Evolutionary conservation across 139 green algal species (phyloP).

Genomic region (Micractinium conductrix): DNA sequence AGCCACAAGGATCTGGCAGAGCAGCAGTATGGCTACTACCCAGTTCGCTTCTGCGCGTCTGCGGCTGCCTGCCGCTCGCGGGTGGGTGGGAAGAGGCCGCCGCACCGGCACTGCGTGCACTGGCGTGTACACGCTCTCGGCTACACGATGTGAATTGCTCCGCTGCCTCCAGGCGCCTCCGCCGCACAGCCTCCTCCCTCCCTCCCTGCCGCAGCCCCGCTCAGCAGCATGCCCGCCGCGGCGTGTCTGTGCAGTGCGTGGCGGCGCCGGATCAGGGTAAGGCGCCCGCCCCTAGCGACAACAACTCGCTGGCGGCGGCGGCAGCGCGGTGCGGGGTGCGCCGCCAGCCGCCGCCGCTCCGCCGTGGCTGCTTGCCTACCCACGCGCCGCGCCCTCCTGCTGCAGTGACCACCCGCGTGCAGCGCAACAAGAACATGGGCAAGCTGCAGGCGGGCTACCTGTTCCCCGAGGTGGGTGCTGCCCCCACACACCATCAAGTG

Average conservation of each 20-base stretch:
- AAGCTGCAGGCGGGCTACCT: constrained; percentile 99
- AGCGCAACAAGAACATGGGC: constrained; percentile 94
- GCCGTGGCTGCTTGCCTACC: no score
- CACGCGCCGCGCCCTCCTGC: background rate
- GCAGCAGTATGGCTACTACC: background rate
- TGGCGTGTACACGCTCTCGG: no score
- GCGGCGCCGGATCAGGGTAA: constrained; percentile 38
- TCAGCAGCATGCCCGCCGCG: constrained; percentile 19
- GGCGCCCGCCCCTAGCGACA: no score
- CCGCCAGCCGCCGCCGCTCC: background rate
- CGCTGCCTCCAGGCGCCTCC: no score
- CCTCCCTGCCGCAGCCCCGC: background rate
- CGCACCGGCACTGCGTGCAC: no score
- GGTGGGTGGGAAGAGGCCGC: no score
- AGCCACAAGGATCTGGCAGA: background rate
- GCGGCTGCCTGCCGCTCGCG: constrained; percentile 11
- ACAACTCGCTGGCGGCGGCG: background rate
- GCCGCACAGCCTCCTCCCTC: no score
- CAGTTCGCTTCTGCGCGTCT: constrained; percentile 14
- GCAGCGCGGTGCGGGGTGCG: background rate
- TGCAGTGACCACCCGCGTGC: constrained; percentile 59
- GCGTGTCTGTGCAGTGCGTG: constrained; percentile 31
- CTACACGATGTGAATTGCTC: no score
- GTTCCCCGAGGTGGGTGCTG: constrained; percentile 91
- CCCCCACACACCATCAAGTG: no score